Evolutionary conservation across 116 monocot genomes (phyloP).

Genomic region (Posidonia oceanica): DNA sequence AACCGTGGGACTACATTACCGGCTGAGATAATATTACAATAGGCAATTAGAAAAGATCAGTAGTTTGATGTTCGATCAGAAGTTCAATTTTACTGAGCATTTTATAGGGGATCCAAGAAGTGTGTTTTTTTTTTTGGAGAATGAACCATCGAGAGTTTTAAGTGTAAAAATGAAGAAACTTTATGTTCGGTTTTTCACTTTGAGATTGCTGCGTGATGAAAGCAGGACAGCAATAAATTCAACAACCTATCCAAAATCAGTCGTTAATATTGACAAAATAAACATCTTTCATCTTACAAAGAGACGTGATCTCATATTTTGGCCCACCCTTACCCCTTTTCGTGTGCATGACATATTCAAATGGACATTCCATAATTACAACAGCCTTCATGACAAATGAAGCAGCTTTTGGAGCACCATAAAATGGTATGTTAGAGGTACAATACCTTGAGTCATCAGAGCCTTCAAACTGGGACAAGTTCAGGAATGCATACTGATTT

Average conservation of each 20-base stretch:
- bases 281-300: slow-evolving; percentile 35
- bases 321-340: slow-evolving; percentile 31
- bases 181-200: too few relatives aligned
- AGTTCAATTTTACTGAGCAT: too few relatives aligned
- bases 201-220: neutral
- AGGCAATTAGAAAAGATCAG: too few relatives aligned
- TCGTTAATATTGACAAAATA: slow-evolving; percentile 32
- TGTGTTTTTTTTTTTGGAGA: too few relatives aligned
- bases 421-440: slow-evolving; percentile 33
- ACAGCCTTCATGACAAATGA: slow-evolving; percentile 48
- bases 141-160: too few relatives aligned
- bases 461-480: slow-evolving; percentile 32
- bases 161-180: too few relatives aligned
- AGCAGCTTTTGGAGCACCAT: slow-evolving; percentile 37
- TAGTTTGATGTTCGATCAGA: too few relatives aligned
- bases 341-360: slow-evolving; percentile 6
- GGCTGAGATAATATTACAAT: too few relatives aligned
- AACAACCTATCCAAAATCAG: neutral
- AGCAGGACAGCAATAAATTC: neutral
- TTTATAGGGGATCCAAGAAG: too few relatives aligned
- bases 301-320: slow-evolving; percentile 17
- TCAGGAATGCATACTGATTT: slow-evolving; percentile 41
- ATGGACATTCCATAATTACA: slow-evolving; percentile 41
- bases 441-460: slow-evolving; percentile 29
- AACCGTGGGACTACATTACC: too few relatives aligned